Conservation (phyloP, 176 grass and related monocot species). For the Zea luxurians region DNA sequence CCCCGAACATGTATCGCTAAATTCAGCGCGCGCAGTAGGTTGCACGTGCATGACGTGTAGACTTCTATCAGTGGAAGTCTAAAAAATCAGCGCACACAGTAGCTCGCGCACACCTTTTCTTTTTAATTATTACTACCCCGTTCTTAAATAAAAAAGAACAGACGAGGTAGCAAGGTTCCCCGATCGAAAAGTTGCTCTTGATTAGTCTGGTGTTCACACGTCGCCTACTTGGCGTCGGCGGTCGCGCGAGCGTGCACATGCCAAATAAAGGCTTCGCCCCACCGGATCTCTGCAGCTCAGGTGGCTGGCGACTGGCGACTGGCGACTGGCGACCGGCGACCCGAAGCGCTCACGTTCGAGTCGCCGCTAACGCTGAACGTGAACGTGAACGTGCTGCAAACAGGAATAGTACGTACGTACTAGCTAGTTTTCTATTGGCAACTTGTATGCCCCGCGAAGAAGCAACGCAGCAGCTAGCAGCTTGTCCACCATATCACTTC, state of each 20-base stretch:
- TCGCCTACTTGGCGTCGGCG: background rate
- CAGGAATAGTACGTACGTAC: background rate
- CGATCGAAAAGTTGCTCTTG: too few species aligned
- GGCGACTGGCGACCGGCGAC: background rate
- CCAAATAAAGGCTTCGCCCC: background rate
- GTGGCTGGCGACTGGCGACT: background rate
- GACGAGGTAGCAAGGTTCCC: too few species aligned
- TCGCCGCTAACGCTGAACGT: background rate
- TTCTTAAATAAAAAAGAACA: too few species aligned
- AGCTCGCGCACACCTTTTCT: too few species aligned
- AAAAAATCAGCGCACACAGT: too few species aligned
- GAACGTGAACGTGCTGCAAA: background rate
- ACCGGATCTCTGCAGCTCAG: background rate
- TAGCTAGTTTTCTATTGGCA: background rate
- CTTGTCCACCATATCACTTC: too few species aligned
- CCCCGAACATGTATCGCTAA: too few species aligned
- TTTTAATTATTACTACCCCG: too few species aligned
- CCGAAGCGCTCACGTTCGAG: background rate
- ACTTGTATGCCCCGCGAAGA: slow-evolving; percentile 24
- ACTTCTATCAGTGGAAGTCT: too few species aligned
- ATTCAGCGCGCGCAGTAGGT: too few species aligned
- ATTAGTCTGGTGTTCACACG: background rate
- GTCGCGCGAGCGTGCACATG: background rate
- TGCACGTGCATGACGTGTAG: too few species aligned
- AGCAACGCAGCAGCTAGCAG: slow-evolving; percentile 22